Evolutionary conservation across 352 stramenopile species (phyloP).

Genomic region (Pythium dissotocum): DNA sequence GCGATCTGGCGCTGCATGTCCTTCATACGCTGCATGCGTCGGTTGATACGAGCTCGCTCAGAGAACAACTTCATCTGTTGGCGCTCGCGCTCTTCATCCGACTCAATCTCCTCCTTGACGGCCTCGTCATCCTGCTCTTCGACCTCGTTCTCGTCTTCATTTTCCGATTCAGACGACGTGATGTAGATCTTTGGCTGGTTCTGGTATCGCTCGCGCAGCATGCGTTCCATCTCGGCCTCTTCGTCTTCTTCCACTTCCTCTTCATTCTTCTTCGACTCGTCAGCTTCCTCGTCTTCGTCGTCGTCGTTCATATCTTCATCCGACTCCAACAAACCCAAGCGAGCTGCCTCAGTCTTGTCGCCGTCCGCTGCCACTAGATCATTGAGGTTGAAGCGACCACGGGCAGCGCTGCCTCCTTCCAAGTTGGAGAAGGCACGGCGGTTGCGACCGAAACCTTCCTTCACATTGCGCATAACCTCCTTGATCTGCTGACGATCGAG

Average conservation of each 20-base stretch:
- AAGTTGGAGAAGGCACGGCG: slow-evolving; percentile 69
- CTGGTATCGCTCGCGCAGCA: slow-evolving; percentile 65
- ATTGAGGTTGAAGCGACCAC: slow-evolving; percentile 82
- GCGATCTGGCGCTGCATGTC: slow-evolving; percentile 68
- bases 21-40: slow-evolving; percentile 86
- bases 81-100: slow-evolving; percentile 77
- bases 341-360: slow-evolving; percentile 72
- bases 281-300: slow-evolving; percentile 42
- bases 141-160: slow-evolving; percentile 55
- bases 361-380: slow-evolving; percentile 82
- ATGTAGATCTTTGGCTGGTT: slow-evolving; percentile 88
- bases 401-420: slow-evolving; percentile 49
- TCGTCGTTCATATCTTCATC: slow-evolving; percentile 75
- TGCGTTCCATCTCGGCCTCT: slow-evolving; percentile 80
- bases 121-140: slow-evolving; percentile 57
- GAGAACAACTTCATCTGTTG: slow-evolving; percentile 89
- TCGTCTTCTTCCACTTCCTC: slow-evolving; percentile 61
- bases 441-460: slow-evolving; percentile 86
- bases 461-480: slow-evolving; percentile 89
- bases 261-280: slow-evolving; percentile 39
- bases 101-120: slow-evolving; percentile 58
- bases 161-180: slow-evolving; percentile 82
- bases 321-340: slow-evolving; percentile 74
- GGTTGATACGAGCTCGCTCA: slow-evolving; percentile 77
- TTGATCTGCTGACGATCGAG: slow-evolving; percentile 72